Base-by-base conservation (phyloP, 371 early-diverging fungal genomes). In the Syncephalastrum sp. region DNA sequence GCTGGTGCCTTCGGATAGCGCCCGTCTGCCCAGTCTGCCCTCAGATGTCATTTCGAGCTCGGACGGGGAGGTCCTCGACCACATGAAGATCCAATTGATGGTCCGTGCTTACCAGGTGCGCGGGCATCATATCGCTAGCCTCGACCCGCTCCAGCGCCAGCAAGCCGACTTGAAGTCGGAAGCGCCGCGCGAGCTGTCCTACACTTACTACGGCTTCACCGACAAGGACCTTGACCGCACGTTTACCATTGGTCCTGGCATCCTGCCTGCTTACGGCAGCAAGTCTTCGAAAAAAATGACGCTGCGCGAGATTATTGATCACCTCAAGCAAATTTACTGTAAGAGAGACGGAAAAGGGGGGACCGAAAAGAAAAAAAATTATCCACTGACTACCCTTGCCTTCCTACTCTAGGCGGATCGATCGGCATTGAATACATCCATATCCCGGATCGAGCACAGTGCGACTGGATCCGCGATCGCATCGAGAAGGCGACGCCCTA, bases 351-450 rank as follows among this genome's bases (percentile, higher is more conserved):
- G 27, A 46, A 42, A 61, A 27, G 50, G 33, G 42, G 16, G 43
- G 46, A 33, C 21, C 21, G 29, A n/a, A 51, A 15, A 52, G 38
- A 23, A 24, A 33, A 33, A 33, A 33, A 33, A 33, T 33, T 33
- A 8, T 33, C 10, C 8, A 2, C 10, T 33, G 8, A 5, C 4
- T 27, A 33, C 10, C 2, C 38, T 8, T 33, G 38, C 38, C 8
- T 33, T 12, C 38, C 2, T 3, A 33, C 10, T 12, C 12, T 51
- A 88, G 89, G 87, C 68, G 92, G 94, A 49, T 82, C 92, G 21
- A 86, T 97, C 60, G 98, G 97, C 74, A 87, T 95, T 54, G 98
- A 98, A 72, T 98, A 96, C 82, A 91, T 93, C 59, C 99, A 98
- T 75, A 98, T 97, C 62, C 91, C 96, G 56, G 96, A 97, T 74